Evolutionary conservation across 129 eudicot species (phyloP).

Genomic region (Dittrichia graveolens): DNA sequence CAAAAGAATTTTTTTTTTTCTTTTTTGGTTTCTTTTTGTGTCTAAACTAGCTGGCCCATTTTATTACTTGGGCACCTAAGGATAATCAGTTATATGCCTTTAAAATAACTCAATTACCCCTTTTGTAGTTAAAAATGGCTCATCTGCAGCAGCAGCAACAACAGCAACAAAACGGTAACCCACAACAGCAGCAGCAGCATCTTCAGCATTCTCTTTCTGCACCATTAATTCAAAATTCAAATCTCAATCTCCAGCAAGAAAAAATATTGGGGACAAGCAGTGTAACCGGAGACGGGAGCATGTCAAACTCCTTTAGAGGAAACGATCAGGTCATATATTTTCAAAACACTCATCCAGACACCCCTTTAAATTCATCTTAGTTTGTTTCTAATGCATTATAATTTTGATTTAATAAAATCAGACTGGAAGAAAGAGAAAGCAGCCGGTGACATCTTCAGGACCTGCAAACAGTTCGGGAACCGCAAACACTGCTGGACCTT

Average conservation of each 20-base stretch:
- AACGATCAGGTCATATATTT: constrained; percentile 79
- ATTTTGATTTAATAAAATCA: constrained; percentile 67
- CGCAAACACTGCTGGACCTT: constrained; percentile 84
- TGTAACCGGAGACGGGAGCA: constrained; percentile 78
- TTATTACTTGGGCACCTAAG: too few species aligned
- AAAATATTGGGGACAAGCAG: constrained; percentile 72
- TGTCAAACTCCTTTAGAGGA: constrained; percentile 90
- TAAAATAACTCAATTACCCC: too few species aligned
- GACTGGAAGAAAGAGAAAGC: constrained; percentile 93
- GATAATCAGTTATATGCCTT: too few species aligned
- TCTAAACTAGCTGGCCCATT: too few species aligned
- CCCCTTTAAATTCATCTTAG: constrained; percentile 40
- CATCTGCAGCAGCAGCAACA: constrained; percentile 36
- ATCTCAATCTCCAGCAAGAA: constrained; percentile 76
- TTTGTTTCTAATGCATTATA: constrained; percentile 34
- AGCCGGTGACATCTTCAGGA: constrained; percentile 91
- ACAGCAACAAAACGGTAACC: constrained; percentile 50
- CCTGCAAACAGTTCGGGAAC: constrained; percentile 99
- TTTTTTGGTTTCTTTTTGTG: too few species aligned
- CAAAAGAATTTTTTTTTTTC: too few species aligned
- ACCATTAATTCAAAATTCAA: constrained; percentile 73
- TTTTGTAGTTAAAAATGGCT: constrained; percentile 70
- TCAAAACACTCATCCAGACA: neutral
- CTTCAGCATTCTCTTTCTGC: constrained; percentile 80
- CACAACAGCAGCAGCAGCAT: constrained; percentile 51